These are phyloP conservation scores for Sporothrix luriei DNA, from an alignment of 2,329 filamentous ascomycete genomes.

Conservation along the genomic window DNA sequence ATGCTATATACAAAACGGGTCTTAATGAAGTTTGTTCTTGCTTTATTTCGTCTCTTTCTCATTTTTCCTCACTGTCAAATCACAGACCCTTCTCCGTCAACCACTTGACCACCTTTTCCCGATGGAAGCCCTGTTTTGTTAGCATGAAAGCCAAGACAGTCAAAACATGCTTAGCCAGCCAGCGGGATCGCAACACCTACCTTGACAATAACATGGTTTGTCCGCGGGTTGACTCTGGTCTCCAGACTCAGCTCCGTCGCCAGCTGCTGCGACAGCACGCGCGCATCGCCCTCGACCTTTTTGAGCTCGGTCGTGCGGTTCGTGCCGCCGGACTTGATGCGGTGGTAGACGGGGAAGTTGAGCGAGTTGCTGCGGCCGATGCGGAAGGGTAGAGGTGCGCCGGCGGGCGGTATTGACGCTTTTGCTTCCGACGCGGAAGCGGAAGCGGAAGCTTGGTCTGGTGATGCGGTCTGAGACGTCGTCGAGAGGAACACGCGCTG, in stretches of 20 bases:
- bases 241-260: constrained; percentile 59
- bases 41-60: not conserved
- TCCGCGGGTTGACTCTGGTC: constrained; percentile 60
- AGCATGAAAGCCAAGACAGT: not conserved
- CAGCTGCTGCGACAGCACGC: constrained; percentile 66
- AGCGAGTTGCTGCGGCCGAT: constrained; percentile 70
- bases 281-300: constrained; percentile 74
- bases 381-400: constrained; percentile 55
- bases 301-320: constrained; percentile 73
- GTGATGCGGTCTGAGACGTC: not conserved
- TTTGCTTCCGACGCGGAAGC: constrained; percentile 20
- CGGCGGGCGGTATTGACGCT: not conserved
- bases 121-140: constrained; percentile 30
- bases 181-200: constrained; percentile 46
- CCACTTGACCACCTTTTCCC: constrained; percentile 34
- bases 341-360: constrained; percentile 76
- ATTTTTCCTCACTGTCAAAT: not conserved
- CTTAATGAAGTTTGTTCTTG: too few relatives aligned
- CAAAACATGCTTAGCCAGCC: not conserved
- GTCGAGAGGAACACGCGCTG: constrained; percentile 26
- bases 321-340: constrained; percentile 74
- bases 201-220: constrained; percentile 74
- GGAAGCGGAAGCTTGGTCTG: not conserved
- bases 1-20: too few relatives aligned
- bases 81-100: constrained; percentile 35